A percentile compares a stretch with the other conserved stretches of the same genome.
Conservation (phyloP, 495 filamentous ascomycete species). For the Wilcoxina mikolae region DNA sequence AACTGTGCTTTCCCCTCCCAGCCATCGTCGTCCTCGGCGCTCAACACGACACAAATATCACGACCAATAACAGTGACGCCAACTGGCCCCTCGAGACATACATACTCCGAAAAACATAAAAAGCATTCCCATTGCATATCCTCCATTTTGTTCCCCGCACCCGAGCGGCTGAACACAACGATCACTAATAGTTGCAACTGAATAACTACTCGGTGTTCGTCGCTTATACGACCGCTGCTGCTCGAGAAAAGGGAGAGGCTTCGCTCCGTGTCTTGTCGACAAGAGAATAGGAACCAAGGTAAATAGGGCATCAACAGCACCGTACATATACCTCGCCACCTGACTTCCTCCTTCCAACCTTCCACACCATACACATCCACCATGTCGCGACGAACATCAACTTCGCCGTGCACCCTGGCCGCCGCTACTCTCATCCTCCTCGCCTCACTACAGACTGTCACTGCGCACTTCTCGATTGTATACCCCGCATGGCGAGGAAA, state of each 20-base stretch:
- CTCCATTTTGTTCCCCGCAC: no score
- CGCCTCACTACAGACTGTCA: constrained; percentile 35
- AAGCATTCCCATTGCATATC: no score
- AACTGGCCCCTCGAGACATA: background rate
- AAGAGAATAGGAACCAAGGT: background rate
- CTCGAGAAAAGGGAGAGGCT: background rate
- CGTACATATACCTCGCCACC: background rate
- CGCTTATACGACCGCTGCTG: background rate
- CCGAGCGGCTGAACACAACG: no score
- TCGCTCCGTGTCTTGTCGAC: background rate
- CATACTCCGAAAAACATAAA: background rate
- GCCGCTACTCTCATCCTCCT: constrained; percentile 37
- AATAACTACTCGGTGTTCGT: no score
- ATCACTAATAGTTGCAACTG: no score
- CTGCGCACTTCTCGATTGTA: constrained; percentile 75
- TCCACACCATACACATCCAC: constrained; percentile 10
- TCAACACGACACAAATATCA: background rate
- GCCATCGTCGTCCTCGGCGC: background rate
- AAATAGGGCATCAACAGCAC: background rate
- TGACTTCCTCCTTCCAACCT: background rate
- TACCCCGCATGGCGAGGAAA: constrained; percentile 94
- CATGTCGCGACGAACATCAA: constrained; percentile 30
- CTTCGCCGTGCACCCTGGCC: constrained; percentile 38
- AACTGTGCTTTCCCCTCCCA: background rate
- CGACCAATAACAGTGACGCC: background rate